Percentiles rank a stretch among this genome's conserved stretches.
Evolutionary conservation across 257 asterid species (phyloP).

Genomic region (Nicotiana undulata): DNA sequence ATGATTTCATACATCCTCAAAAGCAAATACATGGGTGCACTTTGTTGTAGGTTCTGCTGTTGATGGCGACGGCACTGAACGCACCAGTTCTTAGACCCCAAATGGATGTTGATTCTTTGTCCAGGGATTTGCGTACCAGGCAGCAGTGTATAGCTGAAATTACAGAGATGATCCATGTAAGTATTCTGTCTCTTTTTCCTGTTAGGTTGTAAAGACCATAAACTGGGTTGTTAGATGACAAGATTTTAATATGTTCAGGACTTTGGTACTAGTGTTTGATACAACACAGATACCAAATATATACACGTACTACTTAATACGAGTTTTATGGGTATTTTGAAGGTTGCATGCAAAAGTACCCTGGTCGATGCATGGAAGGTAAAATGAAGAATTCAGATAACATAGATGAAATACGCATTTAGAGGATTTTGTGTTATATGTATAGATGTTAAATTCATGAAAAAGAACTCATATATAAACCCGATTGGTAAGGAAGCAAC

Average conservation of each 20-base stretch:
- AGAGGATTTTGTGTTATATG: neutral
- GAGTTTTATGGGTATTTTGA: neutral
- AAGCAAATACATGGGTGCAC: neutral
- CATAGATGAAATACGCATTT: neutral
- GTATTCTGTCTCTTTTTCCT: constrained; percentile 16
- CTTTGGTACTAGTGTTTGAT: neutral
- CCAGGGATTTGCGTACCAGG: constrained; percentile 68
- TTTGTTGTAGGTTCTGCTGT: constrained; percentile 62
- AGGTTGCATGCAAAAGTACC: neutral
- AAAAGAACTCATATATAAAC: neutral
- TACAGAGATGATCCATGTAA: constrained; percentile 97
- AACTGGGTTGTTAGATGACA: neutral
- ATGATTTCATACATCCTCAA: neutral
- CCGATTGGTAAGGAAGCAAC: neutral
- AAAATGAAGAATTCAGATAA: neutral
- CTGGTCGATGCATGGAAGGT: neutral
- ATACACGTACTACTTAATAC: neutral
- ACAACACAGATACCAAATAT: neutral
- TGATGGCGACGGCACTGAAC: constrained; percentile 96
- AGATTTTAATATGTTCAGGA: neutral
- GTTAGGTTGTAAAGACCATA: neutral
- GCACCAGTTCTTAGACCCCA: constrained; percentile 41
- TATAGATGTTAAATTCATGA: neutral
- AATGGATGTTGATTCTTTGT: constrained; percentile 32
- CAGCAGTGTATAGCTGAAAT: constrained; percentile 90